phyloP scores from a whole-genome alignment of 192 early-diverging fungal species.

The Phlyctochytrium planicorne region DNA sequence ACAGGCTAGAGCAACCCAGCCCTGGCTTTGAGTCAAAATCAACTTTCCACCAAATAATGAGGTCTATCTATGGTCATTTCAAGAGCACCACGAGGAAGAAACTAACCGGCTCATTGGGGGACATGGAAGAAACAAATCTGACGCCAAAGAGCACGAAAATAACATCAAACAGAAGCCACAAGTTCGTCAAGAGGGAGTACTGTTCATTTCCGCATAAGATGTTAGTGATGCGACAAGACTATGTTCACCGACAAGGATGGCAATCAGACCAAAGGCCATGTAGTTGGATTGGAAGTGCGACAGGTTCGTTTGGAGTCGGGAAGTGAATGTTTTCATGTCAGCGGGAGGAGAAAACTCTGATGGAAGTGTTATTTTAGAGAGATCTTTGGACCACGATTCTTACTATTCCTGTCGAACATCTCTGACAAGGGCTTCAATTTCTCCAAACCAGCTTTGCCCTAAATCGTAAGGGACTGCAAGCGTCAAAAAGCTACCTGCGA shows the following conservation, averaged over 20 bases:
- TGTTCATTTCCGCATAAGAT: too few relatives aligned
- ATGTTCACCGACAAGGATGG: too few relatives aligned
- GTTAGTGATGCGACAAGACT: too few relatives aligned
- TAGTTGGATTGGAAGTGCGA: constrained; percentile 3
- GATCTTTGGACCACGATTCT: neutral
- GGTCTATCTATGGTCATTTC: neutral
- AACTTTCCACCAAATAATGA: constrained; percentile 14
- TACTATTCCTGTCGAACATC: neutral
- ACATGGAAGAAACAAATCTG: constrained; percentile 32
- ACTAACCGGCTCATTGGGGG: constrained; percentile 33
- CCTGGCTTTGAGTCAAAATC: constrained; percentile 36
- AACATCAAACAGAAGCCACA: constrained; percentile 42
- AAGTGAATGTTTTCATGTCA: neutral
- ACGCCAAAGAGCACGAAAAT: constrained; percentile 40
- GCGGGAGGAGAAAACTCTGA: neutral
- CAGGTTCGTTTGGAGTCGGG: neutral
- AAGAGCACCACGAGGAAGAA: neutral
- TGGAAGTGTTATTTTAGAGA: neutral
- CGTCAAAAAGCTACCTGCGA: too few relatives aligned
- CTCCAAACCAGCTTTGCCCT: neutral
- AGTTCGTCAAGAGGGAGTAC: constrained; percentile 40
- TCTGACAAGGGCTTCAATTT: neutral
- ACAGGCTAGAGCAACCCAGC: constrained; percentile 37
- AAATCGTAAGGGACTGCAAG: too few relatives aligned
- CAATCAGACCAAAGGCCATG: neutral